Conservation (phyloP, 1,139 yeast genomes). For the Zhuliangozyma blackwelliae region DNA sequence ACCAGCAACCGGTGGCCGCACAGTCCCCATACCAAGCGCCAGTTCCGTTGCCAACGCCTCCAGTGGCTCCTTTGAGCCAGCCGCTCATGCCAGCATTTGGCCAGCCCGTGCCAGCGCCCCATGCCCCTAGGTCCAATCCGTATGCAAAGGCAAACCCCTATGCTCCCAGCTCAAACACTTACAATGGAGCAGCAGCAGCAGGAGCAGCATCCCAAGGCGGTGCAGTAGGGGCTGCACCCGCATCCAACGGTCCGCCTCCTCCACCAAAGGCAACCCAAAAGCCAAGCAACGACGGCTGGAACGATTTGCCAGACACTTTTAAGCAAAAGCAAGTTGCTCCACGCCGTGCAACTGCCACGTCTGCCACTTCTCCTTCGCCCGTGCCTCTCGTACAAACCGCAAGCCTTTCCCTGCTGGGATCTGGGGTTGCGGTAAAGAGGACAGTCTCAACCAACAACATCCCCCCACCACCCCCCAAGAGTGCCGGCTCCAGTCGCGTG, state of each 20-base stretch:
- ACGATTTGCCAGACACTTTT: constrained; percentile 78
- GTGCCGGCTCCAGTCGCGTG: constrained; percentile 21
- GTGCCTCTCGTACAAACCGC: constrained; percentile 21
- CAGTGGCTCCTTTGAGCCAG: no score
- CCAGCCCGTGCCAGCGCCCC: constrained; percentile 6
- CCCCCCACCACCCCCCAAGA: constrained; percentile 36
- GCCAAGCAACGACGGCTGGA: constrained; percentile 83
- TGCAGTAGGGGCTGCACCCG: not conserved
- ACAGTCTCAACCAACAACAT: constrained; percentile 8
- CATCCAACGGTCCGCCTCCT: constrained; percentile 12
- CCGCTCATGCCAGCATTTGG: constrained; percentile 12
- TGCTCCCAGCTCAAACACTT: not conserved
- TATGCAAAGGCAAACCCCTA: constrained; percentile 18
- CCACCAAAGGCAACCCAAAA: constrained; percentile 41
- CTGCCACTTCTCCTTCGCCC: constrained; percentile 20
- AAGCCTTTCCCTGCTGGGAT: not conserved
- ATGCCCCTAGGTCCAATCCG: not conserved
- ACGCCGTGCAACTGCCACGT: constrained; percentile 49
- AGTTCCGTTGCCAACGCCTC: no score
- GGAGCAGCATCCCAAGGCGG: not conserved
- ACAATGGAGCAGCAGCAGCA: not conserved
- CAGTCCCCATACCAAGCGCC: no score
- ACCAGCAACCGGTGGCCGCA: no score
- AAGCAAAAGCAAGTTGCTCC: constrained; percentile 46
- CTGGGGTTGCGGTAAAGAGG: constrained; percentile 7